phyloP scores from a whole-genome alignment of 441 rosid genomes.

The Dalechampia spathulata region DNA sequence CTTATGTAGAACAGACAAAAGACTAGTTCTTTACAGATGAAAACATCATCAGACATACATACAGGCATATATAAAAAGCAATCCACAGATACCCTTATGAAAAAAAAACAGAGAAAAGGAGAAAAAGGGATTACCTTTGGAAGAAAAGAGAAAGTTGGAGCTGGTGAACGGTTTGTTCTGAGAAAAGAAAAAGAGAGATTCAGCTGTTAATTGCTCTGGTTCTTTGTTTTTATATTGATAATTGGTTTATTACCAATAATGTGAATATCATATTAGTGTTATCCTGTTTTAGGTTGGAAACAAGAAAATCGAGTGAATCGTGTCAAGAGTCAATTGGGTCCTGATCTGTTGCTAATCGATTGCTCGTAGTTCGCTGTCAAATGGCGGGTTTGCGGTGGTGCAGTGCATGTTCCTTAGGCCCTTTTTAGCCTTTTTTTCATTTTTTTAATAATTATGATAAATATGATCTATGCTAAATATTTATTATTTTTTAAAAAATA shows the following conservation, averaged over 20 bases:
- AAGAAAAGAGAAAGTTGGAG: too few relatives aligned
- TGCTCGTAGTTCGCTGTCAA: not conserved
- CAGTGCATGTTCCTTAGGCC: not conserved
- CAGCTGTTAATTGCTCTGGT: not conserved
- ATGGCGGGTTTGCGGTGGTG: slow-evolving; percentile 3
- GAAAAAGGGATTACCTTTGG: not conserved
- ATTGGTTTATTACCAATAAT: too few relatives aligned
- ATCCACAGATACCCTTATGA: not conserved
- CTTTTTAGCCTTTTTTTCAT: not conserved
- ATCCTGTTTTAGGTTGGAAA: too few relatives aligned
- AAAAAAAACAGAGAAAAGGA: not conserved
- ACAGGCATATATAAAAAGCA: not conserved
- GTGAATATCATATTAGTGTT: too few relatives aligned
- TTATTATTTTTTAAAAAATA: too few relatives aligned
- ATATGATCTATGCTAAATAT: too few relatives aligned
- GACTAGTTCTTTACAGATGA: not conserved
- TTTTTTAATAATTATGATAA: too few relatives aligned
- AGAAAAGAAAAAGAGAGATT: not conserved
- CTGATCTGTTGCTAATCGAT: not conserved
- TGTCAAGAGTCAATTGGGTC: slow-evolving; percentile 1
- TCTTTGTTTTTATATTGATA: not conserved
- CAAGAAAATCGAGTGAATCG: not conserved
- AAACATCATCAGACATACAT: not conserved
- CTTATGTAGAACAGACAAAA: not conserved
- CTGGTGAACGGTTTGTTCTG: not conserved